Base-by-base conservation (phyloP, 2,329 filamentous ascomycete genomes). In the Boeremia exigua region DNA sequence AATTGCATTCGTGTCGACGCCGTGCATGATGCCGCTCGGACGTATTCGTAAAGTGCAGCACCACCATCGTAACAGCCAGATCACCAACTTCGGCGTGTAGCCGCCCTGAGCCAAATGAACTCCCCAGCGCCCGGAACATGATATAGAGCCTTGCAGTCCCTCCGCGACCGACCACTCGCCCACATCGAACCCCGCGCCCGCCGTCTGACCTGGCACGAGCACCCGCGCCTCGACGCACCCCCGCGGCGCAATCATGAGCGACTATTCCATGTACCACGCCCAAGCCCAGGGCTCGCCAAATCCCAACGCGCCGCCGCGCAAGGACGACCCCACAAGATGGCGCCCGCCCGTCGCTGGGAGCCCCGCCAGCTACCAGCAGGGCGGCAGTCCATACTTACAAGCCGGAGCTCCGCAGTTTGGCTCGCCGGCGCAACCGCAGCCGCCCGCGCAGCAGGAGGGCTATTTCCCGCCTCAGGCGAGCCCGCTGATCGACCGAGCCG, bases 311-410 rank as follows among this genome's bases (percentile, higher is more conserved):
- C 53, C 58, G 27, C 63, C 63, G 25, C 63, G 62, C 32, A 66
- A 69, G 54, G 65, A 73, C 45, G 69, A 75, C 43, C 62, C 65
- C 7, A 70, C 70, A 38, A 65, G 70, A 54, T 75, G 73, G 56
- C 73, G 76, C 11, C 77, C 77, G 25, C 74, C 74, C 42, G 76
- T 80, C 49, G 79, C 78, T 44, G 72, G 78, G 25, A 75, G 76
- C 56, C 78, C 78, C 17, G 65, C 70, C 32, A 77, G 77, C 44
- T 80, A 81, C 59, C 75, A 79, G 38, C 78, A 81, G 63, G 63
- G 66, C 19, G 76, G 75, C 52, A 72, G 71, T 56, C 58, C 65
- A 23, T 62, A 46, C 39, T 54, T 69, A 8, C 62, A 67, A 10
- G 66, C 68, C 43, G 63, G 62, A 40, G 63, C 66, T 40, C 71